Conservation (phyloP, 2,329 filamentous ascomycete genomes). For the Sporothrix euskadiensis region DNA sequence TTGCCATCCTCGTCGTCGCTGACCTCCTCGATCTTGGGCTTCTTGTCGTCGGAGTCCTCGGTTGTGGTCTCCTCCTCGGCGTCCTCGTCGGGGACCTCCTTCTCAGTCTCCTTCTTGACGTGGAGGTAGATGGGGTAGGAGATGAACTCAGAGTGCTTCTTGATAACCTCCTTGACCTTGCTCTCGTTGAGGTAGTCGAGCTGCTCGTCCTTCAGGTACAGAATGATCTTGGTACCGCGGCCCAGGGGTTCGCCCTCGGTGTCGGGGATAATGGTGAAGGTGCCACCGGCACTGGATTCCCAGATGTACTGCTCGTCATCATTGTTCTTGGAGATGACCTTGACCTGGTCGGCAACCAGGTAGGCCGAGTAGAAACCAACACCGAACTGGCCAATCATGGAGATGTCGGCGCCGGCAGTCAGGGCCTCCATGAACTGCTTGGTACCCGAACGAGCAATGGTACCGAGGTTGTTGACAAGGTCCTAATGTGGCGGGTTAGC, state of each 20-base stretch:
- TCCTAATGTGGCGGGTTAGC: conserved; percentile 57
- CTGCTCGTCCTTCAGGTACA: conserved; percentile 99
- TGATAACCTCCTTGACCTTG: conserved; percentile 99
- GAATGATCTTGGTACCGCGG: conserved; percentile 96
- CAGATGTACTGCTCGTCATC: conserved; percentile 99
- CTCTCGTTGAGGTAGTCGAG: conserved; percentile 96
- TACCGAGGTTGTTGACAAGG: conserved; percentile 99
- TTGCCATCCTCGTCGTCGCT: conserved; percentile 81
- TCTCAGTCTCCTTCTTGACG: conserved; percentile 99
- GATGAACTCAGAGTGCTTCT: conserved; percentile 99
- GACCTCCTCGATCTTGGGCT: conserved; percentile 92
- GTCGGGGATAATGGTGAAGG: conserved; percentile 89
- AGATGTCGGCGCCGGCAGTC: conserved; percentile 96
- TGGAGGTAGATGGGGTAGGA: conserved; percentile 99
- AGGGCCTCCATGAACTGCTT: conserved; percentile 99
- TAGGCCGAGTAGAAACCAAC: conserved; percentile 99
- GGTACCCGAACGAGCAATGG: conserved; percentile 97
- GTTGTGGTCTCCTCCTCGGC: conserved; percentile 54
- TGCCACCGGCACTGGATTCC: conserved; percentile 96
- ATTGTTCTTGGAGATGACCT: conserved; percentile 97
- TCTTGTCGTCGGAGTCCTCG: conserved; percentile 84
- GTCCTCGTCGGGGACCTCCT: conserved; percentile 95
- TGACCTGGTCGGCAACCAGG: conserved; percentile 95
- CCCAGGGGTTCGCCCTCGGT: conserved; percentile 88
- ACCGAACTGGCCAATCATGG: conserved; percentile 99